Percentiles rank a stretch among this genome's conserved stretches.
Conservation (phyloP, 2,329 filamentous ascomycete genomes). For the Cladosporium colombiae region DNA sequence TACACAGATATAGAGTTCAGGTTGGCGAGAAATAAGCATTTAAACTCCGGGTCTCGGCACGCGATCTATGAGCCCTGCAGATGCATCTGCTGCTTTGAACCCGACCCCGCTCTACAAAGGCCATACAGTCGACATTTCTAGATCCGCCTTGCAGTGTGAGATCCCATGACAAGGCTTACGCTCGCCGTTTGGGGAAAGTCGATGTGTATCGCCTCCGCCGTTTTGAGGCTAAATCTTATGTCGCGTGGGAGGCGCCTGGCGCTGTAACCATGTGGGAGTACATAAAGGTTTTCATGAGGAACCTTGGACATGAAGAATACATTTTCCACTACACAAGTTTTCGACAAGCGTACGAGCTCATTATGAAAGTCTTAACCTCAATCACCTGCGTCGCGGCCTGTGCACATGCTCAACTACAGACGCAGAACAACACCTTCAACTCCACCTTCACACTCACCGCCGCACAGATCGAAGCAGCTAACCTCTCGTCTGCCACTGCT, state of each 20-base stretch:
- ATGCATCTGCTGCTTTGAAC: neutral
- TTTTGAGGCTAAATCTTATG: neutral
- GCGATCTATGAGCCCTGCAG: neutral
- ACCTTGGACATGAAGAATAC: neutral
- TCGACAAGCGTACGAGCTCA: neutral
- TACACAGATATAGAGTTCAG: neutral
- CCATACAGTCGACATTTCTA: neutral
- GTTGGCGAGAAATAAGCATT: neutral
- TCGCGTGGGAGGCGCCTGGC: neutral
- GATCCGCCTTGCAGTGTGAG: neutral
- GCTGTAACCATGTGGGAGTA: neutral
- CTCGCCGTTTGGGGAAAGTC: neutral
- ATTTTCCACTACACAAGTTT: neutral
- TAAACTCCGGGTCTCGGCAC: conserved; percentile 5
- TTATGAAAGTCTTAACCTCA: neutral
- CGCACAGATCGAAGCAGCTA: conserved; percentile 27
- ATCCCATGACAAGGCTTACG: neutral
- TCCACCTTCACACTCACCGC: conserved; percentile 27
- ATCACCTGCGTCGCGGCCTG: neutral
- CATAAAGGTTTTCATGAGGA: neutral
- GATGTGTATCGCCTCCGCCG: neutral
- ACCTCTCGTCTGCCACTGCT: conserved; percentile 24
- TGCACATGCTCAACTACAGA: neutral
- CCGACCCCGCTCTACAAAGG: neutral
- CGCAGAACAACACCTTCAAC: conserved; percentile 31